These are phyloP conservation scores for Rubia yunnanensis DNA, from an alignment of 257 asterid species.

Conservation along the genomic window DNA sequence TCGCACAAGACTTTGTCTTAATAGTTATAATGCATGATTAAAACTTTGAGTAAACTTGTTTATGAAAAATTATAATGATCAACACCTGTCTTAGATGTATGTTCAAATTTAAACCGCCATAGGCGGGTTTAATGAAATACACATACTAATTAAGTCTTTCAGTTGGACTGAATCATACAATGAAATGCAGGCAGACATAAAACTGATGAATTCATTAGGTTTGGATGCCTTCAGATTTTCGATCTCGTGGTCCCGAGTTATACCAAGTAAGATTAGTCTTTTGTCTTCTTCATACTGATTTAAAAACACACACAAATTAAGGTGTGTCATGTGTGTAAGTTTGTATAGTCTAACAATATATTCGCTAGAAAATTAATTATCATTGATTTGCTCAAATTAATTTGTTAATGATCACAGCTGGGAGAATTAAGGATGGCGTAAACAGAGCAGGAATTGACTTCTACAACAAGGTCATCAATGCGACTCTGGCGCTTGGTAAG, in stretches of 20 bases:
- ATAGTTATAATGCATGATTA: too few relatives aligned
- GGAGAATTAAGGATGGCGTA: conserved; percentile 15
- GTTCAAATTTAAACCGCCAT: too few relatives aligned
- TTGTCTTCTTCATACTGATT: not conserved
- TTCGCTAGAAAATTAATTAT: too few relatives aligned
- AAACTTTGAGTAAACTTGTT: too few relatives aligned
- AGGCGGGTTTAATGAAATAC: too few relatives aligned
- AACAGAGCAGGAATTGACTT: conserved; percentile 13
- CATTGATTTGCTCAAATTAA: too few relatives aligned
- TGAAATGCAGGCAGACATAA: not conserved
- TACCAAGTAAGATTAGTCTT: conserved; percentile 12
- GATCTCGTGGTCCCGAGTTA: conserved; percentile 21
- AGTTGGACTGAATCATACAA: too few relatives aligned
- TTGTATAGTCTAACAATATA: too few relatives aligned
- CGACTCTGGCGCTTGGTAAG: conserved; percentile 16
- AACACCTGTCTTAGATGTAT: too few relatives aligned
- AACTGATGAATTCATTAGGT: not conserved
- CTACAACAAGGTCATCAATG: conserved; percentile 23
- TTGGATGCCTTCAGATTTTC: conserved; percentile 2
- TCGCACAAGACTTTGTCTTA: too few relatives aligned
- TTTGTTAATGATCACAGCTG: conserved; percentile 7
- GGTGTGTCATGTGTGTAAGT: not conserved
- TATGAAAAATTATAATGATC: too few relatives aligned
- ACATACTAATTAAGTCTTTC: too few relatives aligned
- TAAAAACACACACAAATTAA: not conserved